Evolutionary conservation across 139 green algal species (phyloP), one percentile per base, ranked within the genome.

Genomic region (Chlamydomonas incerta): DNA sequence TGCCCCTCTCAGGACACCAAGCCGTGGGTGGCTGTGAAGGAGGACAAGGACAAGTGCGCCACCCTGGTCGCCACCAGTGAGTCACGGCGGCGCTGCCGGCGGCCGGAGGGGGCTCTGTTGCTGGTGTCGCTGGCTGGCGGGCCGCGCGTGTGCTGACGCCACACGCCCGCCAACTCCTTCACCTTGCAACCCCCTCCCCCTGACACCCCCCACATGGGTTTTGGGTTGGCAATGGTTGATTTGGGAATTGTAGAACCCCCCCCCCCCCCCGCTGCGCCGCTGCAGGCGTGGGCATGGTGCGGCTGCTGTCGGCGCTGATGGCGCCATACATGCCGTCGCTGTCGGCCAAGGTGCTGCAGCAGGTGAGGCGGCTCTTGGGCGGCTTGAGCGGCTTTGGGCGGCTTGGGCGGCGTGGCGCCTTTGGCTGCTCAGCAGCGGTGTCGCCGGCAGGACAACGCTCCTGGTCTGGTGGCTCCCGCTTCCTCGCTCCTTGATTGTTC

Each of bases 311-410:
- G 24, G 92, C 92, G 18, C 89, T 99, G 41, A 87, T 99, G 82
- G 66, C 94, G 71, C 97, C 97, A 65, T 99, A 96, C 94, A 99
- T 98, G 95, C 97, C 97, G 34, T 92, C 90, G 8, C 91, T 98
- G 79, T 92, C 95, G 1, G 58, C 57, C 66, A 96, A 95, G 85
- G 76, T 96, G 52, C 88, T 95, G 52, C 41, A 17, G 24, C 77
- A 83, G 77, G 1, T 83, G n/a, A n/a, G n/a, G n/a, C n/a, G n/a
- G n/a, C n/a, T n/a, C n/a, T n/a, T n/a, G n/a, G n/a, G n/a, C n/a
- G n/a, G n/a, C n/a, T n/a, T n/a, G n/a, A n/a, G n/a, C n/a, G n/a
- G n/a, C n/a, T n/a, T n/a, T n/a, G n/a, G n/a, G n/a, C n/a, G n/a
- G n/a, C n/a, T n/a, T n/a, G n/a, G n/a, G n/a, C n/a, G n/a, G n/a